These are phyloP conservation scores for Suhomyces taliae DNA, from an alignment of 1,139 yeast genomes.

Conservation along the genomic window DNA sequence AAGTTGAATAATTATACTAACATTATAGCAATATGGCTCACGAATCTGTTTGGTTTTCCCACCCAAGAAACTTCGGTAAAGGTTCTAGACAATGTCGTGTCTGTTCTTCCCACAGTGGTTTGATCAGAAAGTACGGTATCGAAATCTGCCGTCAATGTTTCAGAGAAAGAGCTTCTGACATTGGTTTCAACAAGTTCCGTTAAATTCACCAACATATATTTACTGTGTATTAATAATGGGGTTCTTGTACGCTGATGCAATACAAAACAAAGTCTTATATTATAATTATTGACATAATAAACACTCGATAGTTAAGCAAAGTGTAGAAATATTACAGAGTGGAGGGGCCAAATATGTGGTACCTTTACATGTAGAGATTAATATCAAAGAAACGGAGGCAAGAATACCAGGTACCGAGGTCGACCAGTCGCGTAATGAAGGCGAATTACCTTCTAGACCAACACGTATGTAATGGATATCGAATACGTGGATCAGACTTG, in stretches of 20 bases:
- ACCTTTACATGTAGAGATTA: too few relatives aligned
- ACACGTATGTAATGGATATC: too few relatives aligned
- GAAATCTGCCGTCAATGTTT: conserved; percentile 99
- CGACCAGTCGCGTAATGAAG: too few relatives aligned
- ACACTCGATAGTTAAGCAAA: conserved; percentile 3
- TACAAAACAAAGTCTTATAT: conserved; percentile 6
- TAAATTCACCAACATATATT: conserved; percentile 40
- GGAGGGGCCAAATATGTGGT: too few relatives aligned
- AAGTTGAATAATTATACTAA: conserved; percentile 12
- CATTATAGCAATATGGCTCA: conserved; percentile 83
- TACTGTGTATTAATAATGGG: conserved; percentile 12
- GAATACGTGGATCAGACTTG: too few relatives aligned
- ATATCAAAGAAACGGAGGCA: too few relatives aligned
- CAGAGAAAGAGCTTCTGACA: conserved; percentile 99
- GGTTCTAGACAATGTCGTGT: conserved; percentile 99
- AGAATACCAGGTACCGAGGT: too few relatives aligned
- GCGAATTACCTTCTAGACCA: too few relatives aligned
- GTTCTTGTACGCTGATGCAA: conserved; percentile 9
- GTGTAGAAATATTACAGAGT: too few relatives aligned
- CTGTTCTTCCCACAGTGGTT: conserved; percentile 98
- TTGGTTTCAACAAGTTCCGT: conserved; percentile 99
- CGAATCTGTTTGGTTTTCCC: conserved; percentile 99
- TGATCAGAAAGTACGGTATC: conserved; percentile 99
- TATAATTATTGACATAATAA: conserved; percentile 10
- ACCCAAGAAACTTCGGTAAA: conserved; percentile 99